Percentiles rank a stretch among this genome's conserved stretches.
Conservation (phyloP, 768 basidiomycete species). For the Rhodotorula toruloides region DNA sequence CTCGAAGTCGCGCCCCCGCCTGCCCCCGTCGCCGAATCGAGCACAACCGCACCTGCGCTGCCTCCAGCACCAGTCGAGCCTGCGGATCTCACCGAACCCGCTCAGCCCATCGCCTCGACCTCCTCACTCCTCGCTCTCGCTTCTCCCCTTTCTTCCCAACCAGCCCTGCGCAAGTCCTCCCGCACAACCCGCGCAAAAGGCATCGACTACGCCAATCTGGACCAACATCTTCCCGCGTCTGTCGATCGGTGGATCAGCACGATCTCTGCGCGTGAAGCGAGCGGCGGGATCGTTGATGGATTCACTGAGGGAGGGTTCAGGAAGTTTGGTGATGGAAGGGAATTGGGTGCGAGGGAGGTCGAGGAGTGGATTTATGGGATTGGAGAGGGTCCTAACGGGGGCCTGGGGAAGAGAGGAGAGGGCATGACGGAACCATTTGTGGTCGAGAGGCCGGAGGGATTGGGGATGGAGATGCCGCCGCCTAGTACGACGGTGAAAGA, state of each 20-base stretch:
- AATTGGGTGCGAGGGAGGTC: constrained; percentile 62
- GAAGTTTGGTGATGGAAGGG: constrained; percentile 49
- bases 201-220: constrained; percentile 72
- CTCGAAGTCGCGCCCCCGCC: too few species aligned
- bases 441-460: constrained; percentile 67
- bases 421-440: constrained; percentile 51
- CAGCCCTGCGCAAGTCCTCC: constrained; percentile 58
- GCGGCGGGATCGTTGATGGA: constrained; percentile 50
- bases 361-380: constrained; percentile 67
- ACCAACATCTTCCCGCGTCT: constrained; percentile 55
- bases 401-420: too few species aligned
- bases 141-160: constrained; percentile 38
- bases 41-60: constrained; percentile 46
- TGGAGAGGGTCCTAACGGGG: too few species aligned
- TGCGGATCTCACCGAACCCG: constrained; percentile 39
- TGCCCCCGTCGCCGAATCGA: too few species aligned
- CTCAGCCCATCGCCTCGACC: neutral
- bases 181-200: constrained; percentile 62
- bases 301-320: constrained; percentile 57
- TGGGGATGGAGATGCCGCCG: constrained; percentile 86
- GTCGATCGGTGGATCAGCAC: constrained; percentile 60
- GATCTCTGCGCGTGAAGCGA: constrained; percentile 57
- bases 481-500: constrained; percentile 67
- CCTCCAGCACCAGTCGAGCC: constrained; percentile 55
- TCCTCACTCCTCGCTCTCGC: neutral